Evolutionary conservation across 768 basidiomycete species (phyloP), one percentile per base, ranked within the genome.

Genomic region (Brasilioporus rufonigricans): DNA sequence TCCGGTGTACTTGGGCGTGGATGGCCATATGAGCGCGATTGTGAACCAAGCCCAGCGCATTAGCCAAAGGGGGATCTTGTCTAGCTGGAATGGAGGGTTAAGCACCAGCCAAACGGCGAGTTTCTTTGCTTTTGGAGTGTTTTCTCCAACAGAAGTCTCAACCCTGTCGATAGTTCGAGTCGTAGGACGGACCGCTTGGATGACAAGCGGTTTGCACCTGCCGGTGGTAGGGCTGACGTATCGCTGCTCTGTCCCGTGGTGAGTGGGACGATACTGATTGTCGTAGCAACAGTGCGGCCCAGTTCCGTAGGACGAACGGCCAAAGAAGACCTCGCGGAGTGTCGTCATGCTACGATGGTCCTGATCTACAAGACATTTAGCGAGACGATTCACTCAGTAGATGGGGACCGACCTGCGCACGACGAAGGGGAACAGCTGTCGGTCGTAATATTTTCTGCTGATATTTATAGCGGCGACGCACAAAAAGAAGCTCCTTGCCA

Each of bases 121-220:
- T 32, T 52, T 53, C 18, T 51, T 59, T 10, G 52, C 38, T 14
- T 39, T 35, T 1, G 48, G 43, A 16, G 19, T 2, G 12, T 33
- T 52, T 29, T 12, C 44, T 21, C 35, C 52, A n/a, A 67, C 29
- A 0, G 1, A 0, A 5, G 27, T 10, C 23, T 67, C 59, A 9
- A 5, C 27, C 8, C 49, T 18, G 5, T 38, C 32, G 1, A 5
- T 10, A 11, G 7, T 16, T 5, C 9, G 18, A 21, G 0, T 2
- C 1, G 26, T 44, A 9, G 66, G 63, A n/a, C 58, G 53, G 24
- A 67, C 56, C n/a, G 60, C 66, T 39, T 70, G 66, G n/a, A 70
- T 54, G 11, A 24, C 0, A n/a, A 70, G 65, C 11, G 21, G 51
- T 43, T 21, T 69, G 41, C 68, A 67, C 44, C 24, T 68, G 21